Percentiles rank a stretch among this genome's conserved stretches.
These are phyloP conservation scores for Ophiorrhiza pumila DNA, from an alignment of 257 asterid species.

Conservation along the genomic window DNA sequence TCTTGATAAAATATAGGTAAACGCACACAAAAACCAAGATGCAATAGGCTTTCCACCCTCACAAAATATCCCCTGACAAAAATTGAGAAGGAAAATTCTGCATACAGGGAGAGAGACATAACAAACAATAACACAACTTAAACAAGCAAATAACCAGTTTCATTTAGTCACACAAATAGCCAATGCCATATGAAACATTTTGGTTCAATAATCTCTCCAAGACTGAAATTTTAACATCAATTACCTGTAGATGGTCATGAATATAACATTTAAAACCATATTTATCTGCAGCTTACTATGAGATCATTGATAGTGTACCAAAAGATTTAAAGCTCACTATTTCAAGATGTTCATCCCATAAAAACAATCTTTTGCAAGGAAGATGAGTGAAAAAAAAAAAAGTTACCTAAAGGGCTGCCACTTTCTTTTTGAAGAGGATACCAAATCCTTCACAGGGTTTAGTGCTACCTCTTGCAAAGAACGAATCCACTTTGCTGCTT, in stretches of 20 bases:
- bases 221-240: neutral
- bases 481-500: conserved; percentile 71
- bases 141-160: neutral
- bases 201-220: neutral
- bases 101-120: neutral
- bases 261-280: neutral
- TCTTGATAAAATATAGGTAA: neutral
- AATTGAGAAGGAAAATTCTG: neutral
- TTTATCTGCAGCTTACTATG: neutral
- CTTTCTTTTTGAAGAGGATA: conserved; percentile 48
- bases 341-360: neutral
- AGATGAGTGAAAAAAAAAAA: neutral
- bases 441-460: conserved; percentile 41
- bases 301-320: neutral
- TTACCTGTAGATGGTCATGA: neutral
- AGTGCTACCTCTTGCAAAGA: conserved; percentile 62
- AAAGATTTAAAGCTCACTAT: neutral
- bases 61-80: neutral
- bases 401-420: conserved; percentile 80
- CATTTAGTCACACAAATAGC: neutral
- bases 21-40: neutral
- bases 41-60: neutral
- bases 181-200: neutral
- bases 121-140: neutral
- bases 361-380: neutral